Conservation (phyloP, 176 grass and related monocot species). For the Tillandsia fasciculata region DNA sequence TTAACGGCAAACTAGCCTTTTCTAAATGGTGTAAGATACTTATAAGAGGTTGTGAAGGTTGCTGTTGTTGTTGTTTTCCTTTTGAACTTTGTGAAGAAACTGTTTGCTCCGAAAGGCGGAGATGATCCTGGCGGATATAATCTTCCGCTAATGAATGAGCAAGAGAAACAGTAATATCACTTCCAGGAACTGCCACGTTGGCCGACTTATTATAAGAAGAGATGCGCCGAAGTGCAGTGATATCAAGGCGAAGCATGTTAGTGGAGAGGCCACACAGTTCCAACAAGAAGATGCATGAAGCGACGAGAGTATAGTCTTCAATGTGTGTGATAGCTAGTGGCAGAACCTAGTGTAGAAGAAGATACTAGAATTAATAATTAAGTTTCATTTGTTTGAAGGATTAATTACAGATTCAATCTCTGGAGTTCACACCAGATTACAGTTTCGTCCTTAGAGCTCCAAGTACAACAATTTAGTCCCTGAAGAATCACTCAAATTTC, state of each 20-base stretch:
- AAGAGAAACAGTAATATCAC: constrained; percentile 47
- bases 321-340: constrained; percentile 87
- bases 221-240: constrained; percentile 67
- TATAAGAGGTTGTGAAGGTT: constrained; percentile 41
- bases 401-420: background rate
- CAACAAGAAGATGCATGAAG: constrained; percentile 72
- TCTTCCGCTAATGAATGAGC: constrained; percentile 85
- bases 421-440: too few species aligned
- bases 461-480: too few species aligned
- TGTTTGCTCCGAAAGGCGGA: constrained; percentile 54
- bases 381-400: background rate
- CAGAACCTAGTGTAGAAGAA: constrained; percentile 52
- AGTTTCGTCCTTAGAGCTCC: too few species aligned
- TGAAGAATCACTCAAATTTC: too few species aligned
- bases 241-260: constrained; percentile 88
- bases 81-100: constrained; percentile 24
- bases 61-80: constrained; percentile 39
- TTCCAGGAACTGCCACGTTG: constrained; percentile 41
- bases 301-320: constrained; percentile 63
- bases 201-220: constrained; percentile 56
- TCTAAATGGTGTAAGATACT: constrained; percentile 78
- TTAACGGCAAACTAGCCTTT: constrained; percentile 65
- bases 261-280: constrained; percentile 95
- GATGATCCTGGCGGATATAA: constrained; percentile 76
- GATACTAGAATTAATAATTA: background rate